These are phyloP conservation scores for Tylopilus rubrobrunneus DNA, from an alignment of 768 basidiomycete genomes.

Conservation along the genomic window DNA sequence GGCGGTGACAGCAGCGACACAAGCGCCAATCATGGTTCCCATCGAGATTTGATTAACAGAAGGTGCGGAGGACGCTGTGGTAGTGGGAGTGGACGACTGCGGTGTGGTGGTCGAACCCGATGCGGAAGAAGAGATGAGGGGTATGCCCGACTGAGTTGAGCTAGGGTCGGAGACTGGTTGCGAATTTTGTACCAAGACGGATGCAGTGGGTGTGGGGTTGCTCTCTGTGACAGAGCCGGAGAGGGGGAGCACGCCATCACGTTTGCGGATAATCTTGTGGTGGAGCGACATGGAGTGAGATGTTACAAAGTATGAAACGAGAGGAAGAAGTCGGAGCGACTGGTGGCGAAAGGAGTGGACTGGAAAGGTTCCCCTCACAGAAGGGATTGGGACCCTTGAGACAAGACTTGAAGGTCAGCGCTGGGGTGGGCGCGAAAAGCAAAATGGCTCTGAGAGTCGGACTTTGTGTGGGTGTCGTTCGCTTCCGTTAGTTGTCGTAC, in stretches of 20 bases:
- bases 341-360: constrained; percentile 18
- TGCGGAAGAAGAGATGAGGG: constrained; percentile 7
- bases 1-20: constrained; percentile 54
- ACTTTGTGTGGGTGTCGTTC: constrained; percentile 3
- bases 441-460: constrained; percentile 3
- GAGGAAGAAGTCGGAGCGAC: constrained; percentile 4
- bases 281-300: constrained; percentile 15
- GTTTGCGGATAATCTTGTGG: constrained; percentile 11
- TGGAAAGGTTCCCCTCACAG: constrained; percentile 17
- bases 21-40: constrained; percentile 58
- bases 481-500: constrained; percentile 16
- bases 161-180: background rate
- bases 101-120: background rate
- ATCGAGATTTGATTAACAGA: constrained; percentile 26
- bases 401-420: background rate
- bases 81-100: constrained; percentile 9
- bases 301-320: background rate
- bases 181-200: constrained; percentile 22
- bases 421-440: background rate
- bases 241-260: constrained; percentile 9
- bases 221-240: constrained; percentile 25
- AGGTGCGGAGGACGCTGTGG: constrained; percentile 9
- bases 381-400: constrained; percentile 14
- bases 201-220: constrained; percentile 24
- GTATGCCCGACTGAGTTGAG: constrained; percentile 5